Evolutionary conservation across 805 yeast genomes (phyloP), one percentile per base, ranked within the genome.

Genomic region (Candida maesae): DNA sequence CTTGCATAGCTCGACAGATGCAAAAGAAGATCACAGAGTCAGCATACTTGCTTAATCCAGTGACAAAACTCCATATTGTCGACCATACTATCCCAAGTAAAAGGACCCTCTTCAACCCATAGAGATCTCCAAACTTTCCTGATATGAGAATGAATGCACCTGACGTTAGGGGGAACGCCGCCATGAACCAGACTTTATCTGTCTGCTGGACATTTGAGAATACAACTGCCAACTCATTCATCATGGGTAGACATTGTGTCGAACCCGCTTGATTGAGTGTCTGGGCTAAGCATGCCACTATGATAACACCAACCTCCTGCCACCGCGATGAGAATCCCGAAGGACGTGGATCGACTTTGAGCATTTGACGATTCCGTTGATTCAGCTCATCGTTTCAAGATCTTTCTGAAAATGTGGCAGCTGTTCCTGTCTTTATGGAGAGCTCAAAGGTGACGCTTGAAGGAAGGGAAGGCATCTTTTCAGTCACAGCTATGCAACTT

Each of bases 111-210:
- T 77, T 79, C 39, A 81, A 65, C 0, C 93, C 93, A 50, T 75
- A 77, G 11, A 83, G 64, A 53, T 84, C 95, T 25, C 95, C 93
- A 34, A 82, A 54, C 36, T 80, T 69, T 8, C 93, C 93, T 27
- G 83, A 73, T 5, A 79, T 65, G 27, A 84, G 59, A 37, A 84
- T 83, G 46, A 84, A 78, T 0, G 91, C 81, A 11, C 91, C 91
- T 5, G 82, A 76, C 0, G 87, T 77, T 40, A 84, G 61, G 0
- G 87, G 79, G 55, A 76, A 82, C 0, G 86, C 74, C 2, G 89
- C 88, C 68, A 79, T 71, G 55, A 78, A 76, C 93, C 95, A 81
- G 3, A 49, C 67, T 41, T 71, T 67, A 34, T 66, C 64, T 6
- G 49, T 47, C 7, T 42, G 35, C 0, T 56, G 46, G 2, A 67